These are phyloP conservation scores for Musa troglodytarum DNA, from an alignment of 176 grass and related monocot genomes.

Conservation along the genomic window DNA sequence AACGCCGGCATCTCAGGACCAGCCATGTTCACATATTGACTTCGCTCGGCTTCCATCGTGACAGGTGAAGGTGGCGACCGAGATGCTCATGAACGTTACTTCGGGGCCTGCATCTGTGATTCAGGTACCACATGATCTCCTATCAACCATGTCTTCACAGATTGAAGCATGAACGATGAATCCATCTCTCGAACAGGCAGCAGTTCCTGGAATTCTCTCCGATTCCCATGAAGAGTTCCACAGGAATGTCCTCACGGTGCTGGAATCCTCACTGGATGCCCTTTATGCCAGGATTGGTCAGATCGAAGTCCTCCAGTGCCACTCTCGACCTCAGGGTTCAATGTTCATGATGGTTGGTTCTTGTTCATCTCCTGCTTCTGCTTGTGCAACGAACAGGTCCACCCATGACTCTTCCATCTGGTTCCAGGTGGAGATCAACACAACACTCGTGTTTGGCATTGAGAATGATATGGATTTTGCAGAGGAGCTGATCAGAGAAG, in stretches of 20 bases:
- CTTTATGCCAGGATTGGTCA: slow-evolving; percentile 48
- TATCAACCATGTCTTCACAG: neutral
- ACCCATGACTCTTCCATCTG: neutral
- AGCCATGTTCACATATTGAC: neutral
- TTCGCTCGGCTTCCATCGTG: slow-evolving; percentile 11
- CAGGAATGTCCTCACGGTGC: slow-evolving; percentile 29
- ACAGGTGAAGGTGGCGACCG: slow-evolving; percentile 64
- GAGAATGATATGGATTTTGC: slow-evolving; percentile 70
- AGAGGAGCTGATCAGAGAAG: slow-evolving; percentile 79
- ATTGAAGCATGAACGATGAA: too few species aligned
- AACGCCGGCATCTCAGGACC: neutral
- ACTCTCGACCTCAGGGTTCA: slow-evolving; percentile 65
- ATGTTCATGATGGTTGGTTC: slow-evolving; percentile 86
- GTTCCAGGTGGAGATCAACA: slow-evolving; percentile 69
- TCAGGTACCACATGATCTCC: slow-evolving; percentile 35
- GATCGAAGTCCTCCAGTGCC: slow-evolving; percentile 55
- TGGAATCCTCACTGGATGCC: slow-evolving; percentile 53
- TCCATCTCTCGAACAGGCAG: slow-evolving; percentile 32
- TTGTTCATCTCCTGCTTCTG: neutral
- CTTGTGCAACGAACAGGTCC: too few species aligned
- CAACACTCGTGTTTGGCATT: slow-evolving; percentile 45
- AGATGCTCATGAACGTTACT: slow-evolving; percentile 80
- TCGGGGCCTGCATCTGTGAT: slow-evolving; percentile 63
- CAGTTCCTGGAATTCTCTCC: slow-evolving; percentile 55
- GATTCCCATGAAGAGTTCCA: slow-evolving; percentile 55